Base-by-base conservation (phyloP, 2,329 filamentous ascomycete genomes). In the Ilyonectria sp. region DNA sequence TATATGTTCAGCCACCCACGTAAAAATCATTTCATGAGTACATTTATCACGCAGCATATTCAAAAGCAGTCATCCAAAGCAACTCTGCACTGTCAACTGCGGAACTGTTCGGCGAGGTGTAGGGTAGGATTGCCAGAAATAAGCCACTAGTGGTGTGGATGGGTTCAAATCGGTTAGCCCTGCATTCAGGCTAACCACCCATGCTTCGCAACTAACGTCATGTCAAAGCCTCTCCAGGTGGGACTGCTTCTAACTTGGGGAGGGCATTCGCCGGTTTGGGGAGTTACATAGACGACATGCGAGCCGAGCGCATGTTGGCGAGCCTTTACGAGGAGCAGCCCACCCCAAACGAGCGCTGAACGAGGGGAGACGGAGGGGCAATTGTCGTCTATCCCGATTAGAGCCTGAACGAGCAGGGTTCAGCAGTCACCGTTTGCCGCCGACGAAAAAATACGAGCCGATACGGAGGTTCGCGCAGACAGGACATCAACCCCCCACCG, bases 391-490 rank as follows among this genome's bases (percentile, higher is more conserved):
- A 53, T 53, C 35, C 50, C 21, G 35, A 53, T 21, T 35, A 31
- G 50, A 33, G n/a, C 17, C 50, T 8, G 50, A 21, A 35, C n/a
- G 10, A 15, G 19, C 50, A 53, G 31, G 50, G 50, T 53, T 53
- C 31, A 15, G 50, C 29, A 33, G 31, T 35, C 17, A 19, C 50
- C 19, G 49, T 7, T 53, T 53, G 50, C n/a, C n/a, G 50, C 31
- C 35, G 50, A 15, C 40, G 7, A n/a, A 43, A 19, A 35, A 35
- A 53, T 53, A 53, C 50, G 50, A 53, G 50, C 11, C 15, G 17
- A 52, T 21, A 19, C 31, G 50, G 50, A 35, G 29, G 44, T 15
- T 46, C 17, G 44, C 19, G 44, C 44, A 46, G 44, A 46, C 19
- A 46, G 44, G 44, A 46, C 9, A 46, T 17, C 19, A 10, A 46